Base-by-base conservation (phyloP, 805 yeast species). In the Wilhelminamyces savonicus region DNA sequence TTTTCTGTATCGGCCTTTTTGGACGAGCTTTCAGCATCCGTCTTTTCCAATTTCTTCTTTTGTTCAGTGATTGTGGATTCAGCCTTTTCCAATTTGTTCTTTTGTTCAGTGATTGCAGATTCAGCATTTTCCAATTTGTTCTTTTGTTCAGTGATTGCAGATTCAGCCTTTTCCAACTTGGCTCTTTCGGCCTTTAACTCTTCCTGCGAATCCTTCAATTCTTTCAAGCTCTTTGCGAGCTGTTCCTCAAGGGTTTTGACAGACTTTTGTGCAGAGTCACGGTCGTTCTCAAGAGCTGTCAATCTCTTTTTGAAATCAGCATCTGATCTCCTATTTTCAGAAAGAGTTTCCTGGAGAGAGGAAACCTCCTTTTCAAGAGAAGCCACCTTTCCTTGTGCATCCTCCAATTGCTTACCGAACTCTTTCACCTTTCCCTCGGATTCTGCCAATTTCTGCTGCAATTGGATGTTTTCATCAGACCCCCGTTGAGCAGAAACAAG, bases 101-200 rank as follows among this genome's bases (percentile, higher is more conserved):
- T 25, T 28, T 10, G 23, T 27, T 20, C 16, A 14, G 23, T 23
- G 9, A 4, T 27, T 12, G 20, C 23, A 16, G 24, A 20, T 10
- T 22, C 17, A 29, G 30, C 10, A 21, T 36, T 34, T 29, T 31
- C 27, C 32, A 13, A 23, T n/a, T 23, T 30, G n/a, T 32, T 9
- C 17, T 29, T 25, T 28, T n/a, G 24, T 25, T 20, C 18, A 14
- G 23, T 20, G 12, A 4, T 27, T 12, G 17, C 20, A 16, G 24
- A 20, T 16, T 22, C 17, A 29, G 29, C 10, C 22, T 35, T 33
- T 29, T 31, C 27, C 31, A 13, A 21, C 13, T 26, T 28, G 13
- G 29, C 10, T 13, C 30, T 25, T 28, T 10, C 21, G 27, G 16
- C 16, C 13, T 19, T 23, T 10, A 4, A 19, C 12, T 16, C 23